Base-by-base conservation (phyloP, 495 filamentous ascomycete species). In the Penicillium lividum region DNA sequence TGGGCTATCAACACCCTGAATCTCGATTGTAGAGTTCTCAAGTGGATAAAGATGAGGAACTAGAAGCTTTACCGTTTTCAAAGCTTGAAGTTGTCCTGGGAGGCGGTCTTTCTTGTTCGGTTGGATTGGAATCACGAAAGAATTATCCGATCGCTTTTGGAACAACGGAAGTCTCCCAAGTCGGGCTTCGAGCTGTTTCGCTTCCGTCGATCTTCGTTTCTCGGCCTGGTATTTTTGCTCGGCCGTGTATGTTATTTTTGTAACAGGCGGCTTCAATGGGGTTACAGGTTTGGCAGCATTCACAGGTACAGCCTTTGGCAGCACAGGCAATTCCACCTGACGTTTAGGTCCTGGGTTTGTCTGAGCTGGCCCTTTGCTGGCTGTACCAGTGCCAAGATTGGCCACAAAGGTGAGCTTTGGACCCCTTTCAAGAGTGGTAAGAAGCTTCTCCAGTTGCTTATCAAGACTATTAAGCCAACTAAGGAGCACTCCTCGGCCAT, bases 381-480 rank as follows among this genome's bases (percentile, higher is more conserved):
- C 33, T 29, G 47, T 28, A 7, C 29, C 33, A 36, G 56, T 43
- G 22, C 67, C 65, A 50, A 68, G 25, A 69, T 95, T 94, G 0
- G 84, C 77, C 2, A 93, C 80, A 56, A 96, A 78, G 60, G 86
- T 96, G 36, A 96, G 80, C 16, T 87, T 94, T 45, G 89, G 89
- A 5, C 84, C 87, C 72, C 91, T 89, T 60, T 86, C 79, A 31
- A 85, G 82, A 1, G 85, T 85, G 0, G 84, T 84, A 34, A 97
- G 74, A 27, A 96, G 81, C 4, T 72, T 69, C 64, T 96, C 92
- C 3, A 96, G 78, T 50, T 85, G 80, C 64, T 80, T 86, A 65
- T 97, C 92, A 5, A 97, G 76, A 8, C 75, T 80, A 63, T 92
- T 93, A 57, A 89, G 76, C 61, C 90, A 77, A 29, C 75, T 74